A percentile compares a stretch with the other conserved stretches of the same genome.
These are phyloP conservation scores for Fusarium palustre DNA, from an alignment of 2,329 filamentous ascomycete species.

Conservation along the genomic window DNA sequence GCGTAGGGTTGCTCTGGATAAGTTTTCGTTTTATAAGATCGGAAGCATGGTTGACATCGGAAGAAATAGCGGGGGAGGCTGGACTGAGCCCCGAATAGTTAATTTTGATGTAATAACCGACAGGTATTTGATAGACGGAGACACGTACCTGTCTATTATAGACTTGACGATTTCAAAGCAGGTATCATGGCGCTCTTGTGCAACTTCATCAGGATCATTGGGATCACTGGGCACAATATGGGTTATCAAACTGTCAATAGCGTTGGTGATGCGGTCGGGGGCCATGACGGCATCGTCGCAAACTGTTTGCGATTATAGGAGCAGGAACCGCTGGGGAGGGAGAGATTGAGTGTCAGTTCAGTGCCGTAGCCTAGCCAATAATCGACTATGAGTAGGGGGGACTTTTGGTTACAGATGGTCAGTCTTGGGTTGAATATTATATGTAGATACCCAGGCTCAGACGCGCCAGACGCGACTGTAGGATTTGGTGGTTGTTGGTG, in stretches of 20 bases:
- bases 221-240: constrained; percentile 76
- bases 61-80: constrained; percentile 66
- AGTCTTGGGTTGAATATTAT: constrained; percentile 26
- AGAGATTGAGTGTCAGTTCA: background rate
- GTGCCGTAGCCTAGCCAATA: background rate
- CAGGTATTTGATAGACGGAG: background rate
- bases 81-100: constrained; percentile 52
- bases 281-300: constrained; percentile 66
- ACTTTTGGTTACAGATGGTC: constrained; percentile 4
- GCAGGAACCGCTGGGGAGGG: background rate
- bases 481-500: constrained; percentile 32
- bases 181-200: constrained; percentile 76
- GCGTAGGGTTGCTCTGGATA: constrained; percentile 79
- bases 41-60: constrained; percentile 89
- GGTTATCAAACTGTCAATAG: constrained; percentile 81
- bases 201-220: constrained; percentile 73
- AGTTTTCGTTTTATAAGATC: constrained; percentile 92
- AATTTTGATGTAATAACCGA: background rate
- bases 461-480: constrained; percentile 49
- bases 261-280: constrained; percentile 78
- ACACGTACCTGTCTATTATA: constrained; percentile 62
- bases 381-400: background rate
- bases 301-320: constrained; percentile 16
- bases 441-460: constrained; percentile 15
- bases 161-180: constrained; percentile 64